These are phyloP conservation scores for Fusarium papillatum DNA, from an alignment of 2,329 filamentous ascomycete genomes.

Conservation along the genomic window DNA sequence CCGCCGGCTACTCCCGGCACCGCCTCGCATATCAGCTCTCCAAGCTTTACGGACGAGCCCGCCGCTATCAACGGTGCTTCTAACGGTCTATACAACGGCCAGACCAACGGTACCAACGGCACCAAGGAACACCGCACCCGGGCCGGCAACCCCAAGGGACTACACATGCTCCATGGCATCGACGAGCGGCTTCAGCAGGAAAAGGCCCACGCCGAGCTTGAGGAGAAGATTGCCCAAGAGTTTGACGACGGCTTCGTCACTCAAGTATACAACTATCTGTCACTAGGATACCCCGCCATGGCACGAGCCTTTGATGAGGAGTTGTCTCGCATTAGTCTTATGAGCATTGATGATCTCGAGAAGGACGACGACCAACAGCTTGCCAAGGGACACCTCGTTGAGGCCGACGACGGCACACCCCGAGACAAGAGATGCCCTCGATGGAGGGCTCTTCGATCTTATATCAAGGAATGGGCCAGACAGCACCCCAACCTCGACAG, in stretches of 20 bases:
- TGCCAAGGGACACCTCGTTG: slow-evolving; percentile 81
- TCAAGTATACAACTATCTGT: slow-evolving; percentile 97
- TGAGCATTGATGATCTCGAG: slow-evolving; percentile 77
- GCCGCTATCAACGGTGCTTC: slow-evolving; percentile 42
- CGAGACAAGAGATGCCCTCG: slow-evolving; percentile 72
- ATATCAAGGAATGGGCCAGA: slow-evolving; percentile 90
- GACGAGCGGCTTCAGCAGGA: slow-evolving; percentile 65
- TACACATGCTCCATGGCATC: slow-evolving; percentile 65
- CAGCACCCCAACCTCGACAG: slow-evolving; percentile 83
- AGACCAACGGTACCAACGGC: slow-evolving; percentile 26
- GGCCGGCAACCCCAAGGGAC: slow-evolving; percentile 55
- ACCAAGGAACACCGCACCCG: slow-evolving; percentile 44
- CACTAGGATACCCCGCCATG: slow-evolving; percentile 89
- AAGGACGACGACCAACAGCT: slow-evolving; percentile 74
- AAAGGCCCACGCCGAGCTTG: slow-evolving; percentile 62
- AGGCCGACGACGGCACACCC: slow-evolving; percentile 59
- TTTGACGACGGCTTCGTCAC: slow-evolving; percentile 90
- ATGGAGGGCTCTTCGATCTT: slow-evolving; percentile 87
- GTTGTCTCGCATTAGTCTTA: slow-evolving; percentile 82
- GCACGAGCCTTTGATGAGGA: slow-evolving; percentile 89
- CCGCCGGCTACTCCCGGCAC: slow-evolving; percentile 56
- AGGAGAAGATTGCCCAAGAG: slow-evolving; percentile 72
- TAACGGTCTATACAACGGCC: slow-evolving; percentile 29
- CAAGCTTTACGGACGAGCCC: slow-evolving; percentile 57
- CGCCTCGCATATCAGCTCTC: slow-evolving; percentile 54